Percentiles rank a stretch among this genome's conserved stretches.
These are phyloP conservation scores for Cyberlindnera sargentensis DNA, from an alignment of 805 yeast species.

Conservation along the genomic window DNA sequence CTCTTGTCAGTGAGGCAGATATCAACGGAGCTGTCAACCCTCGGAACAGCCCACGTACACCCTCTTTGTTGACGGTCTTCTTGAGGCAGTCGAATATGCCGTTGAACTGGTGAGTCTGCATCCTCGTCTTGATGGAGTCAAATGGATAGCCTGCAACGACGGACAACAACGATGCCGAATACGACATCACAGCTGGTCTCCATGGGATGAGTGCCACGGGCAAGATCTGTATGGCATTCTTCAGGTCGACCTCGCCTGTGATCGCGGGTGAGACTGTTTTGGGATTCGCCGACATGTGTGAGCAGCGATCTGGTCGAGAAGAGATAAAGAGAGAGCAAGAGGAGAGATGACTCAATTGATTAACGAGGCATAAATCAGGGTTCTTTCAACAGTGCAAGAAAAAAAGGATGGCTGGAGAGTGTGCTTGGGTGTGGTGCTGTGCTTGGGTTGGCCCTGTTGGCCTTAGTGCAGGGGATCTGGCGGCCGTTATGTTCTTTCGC, in stretches of 20 bases:
- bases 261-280: constrained; percentile 40
- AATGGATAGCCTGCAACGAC: constrained; percentile 76
- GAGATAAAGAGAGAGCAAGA: too few species aligned
- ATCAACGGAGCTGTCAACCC: constrained; percentile 72
- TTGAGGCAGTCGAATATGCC: constrained; percentile 51
- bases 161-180: constrained; percentile 53
- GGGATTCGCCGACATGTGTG: background rate
- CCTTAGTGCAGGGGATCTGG: too few species aligned
- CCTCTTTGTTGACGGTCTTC: constrained; percentile 53
- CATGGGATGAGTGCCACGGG: constrained; percentile 45
- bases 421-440: too few species aligned
- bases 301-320: too few species aligned
- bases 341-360: too few species aligned
- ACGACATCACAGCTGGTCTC: constrained; percentile 54
- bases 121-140: constrained; percentile 80
- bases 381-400: too few species aligned
- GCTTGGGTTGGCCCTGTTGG: too few species aligned
- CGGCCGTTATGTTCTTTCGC: too few species aligned
- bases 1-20: constrained; percentile 57
- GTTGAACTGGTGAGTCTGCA: constrained; percentile 68
- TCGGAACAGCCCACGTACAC: constrained; percentile 62
- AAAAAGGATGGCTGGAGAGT: too few species aligned
- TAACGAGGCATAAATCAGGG: too few species aligned
- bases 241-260: constrained; percentile 44
- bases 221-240: constrained; percentile 39